Evolutionary conservation across 2,329 filamentous ascomycete species (phyloP).

Genomic region (Nothopassalora personata): DNA sequence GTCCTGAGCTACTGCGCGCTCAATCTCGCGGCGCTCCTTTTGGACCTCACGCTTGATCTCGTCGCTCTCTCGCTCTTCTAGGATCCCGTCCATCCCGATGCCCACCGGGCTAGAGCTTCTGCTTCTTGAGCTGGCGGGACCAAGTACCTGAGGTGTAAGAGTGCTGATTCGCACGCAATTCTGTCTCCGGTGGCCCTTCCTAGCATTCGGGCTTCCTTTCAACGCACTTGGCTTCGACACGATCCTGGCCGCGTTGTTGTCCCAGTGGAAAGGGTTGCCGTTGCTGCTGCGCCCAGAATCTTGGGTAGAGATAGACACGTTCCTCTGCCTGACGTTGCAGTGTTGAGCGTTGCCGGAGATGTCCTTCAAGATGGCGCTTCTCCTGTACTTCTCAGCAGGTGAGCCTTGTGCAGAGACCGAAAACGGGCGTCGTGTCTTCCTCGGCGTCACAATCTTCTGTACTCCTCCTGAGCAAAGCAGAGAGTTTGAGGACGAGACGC

Average conservation of each 20-base stretch:
- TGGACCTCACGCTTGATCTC: slow-evolving; percentile 10
- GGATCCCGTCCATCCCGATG: slow-evolving; percentile 35
- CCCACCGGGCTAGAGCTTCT: slow-evolving; percentile 32
- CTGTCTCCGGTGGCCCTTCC: slow-evolving; percentile 40
- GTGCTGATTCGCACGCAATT: slow-evolving; percentile 44
- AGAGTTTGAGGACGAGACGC: slow-evolving; percentile 30
- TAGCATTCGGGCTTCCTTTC: slow-evolving; percentile 42
- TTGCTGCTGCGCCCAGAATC: slow-evolving; percentile 38
- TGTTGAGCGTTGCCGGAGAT: slow-evolving; percentile 29
- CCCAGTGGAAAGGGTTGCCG: slow-evolving; percentile 45
- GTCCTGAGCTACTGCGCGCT: slow-evolving; percentile 4
- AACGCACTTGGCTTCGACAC: slow-evolving; percentile 39
- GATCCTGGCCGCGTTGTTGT: slow-evolving; percentile 29
- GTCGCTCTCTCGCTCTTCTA: slow-evolving; percentile 34
- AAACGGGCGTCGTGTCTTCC: slow-evolving; percentile 12
- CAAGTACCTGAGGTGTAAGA: slow-evolving; percentile 39
- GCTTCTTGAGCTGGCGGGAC: slow-evolving; percentile 25
- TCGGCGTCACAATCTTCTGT: slow-evolving; percentile 34
- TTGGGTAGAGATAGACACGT: slow-evolving; percentile 37
- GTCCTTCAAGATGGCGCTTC: slow-evolving; percentile 28
- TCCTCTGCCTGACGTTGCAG: slow-evolving; percentile 29
- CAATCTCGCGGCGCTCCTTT: background rate
- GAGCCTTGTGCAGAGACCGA: slow-evolving; percentile 39
- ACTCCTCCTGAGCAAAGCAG: slow-evolving; percentile 22
- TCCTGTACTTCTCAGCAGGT: slow-evolving; percentile 31